Percentiles rank a stretch among this genome's conserved stretches.
phyloP scores from a whole-genome alignment of 2,329 filamentous ascomycete genomes.

The Fusarium tupiense region DNA sequence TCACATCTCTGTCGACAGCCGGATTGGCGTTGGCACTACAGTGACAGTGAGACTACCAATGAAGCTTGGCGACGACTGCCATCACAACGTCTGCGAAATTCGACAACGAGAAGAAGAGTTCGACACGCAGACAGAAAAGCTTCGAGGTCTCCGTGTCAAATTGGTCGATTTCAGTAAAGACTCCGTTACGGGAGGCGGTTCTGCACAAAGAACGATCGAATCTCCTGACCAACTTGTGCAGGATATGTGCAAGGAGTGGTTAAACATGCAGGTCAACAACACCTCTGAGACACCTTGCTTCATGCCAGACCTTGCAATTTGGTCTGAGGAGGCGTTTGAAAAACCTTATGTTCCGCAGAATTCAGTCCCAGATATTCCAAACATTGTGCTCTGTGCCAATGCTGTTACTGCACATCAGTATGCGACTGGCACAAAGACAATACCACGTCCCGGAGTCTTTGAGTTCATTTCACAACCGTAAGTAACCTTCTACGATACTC shows the following conservation, averaged over 20 bases:
- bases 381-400: constrained; percentile 49
- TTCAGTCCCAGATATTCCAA: constrained; percentile 19
- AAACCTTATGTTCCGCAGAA: neutral
- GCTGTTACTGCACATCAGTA: constrained; percentile 45
- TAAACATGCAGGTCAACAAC: constrained; percentile 34
- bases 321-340: constrained; percentile 26
- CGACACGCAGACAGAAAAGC: constrained; percentile 38
- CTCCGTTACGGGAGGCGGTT: neutral
- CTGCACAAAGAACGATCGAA: neutral
- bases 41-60: constrained; percentile 49
- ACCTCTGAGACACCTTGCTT: neutral
- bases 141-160: constrained; percentile 46
- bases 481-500: constrained; percentile 1
- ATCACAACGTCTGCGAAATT: neutral
- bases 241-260: constrained; percentile 14
- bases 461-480: constrained; percentile 54
- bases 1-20: constrained; percentile 65
- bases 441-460: constrained; percentile 38
- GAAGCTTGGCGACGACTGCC: neutral
- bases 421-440: constrained; percentile 28
- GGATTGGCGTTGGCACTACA: constrained; percentile 49
- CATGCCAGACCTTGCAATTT: constrained; percentile 44
- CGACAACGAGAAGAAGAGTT: constrained; percentile 43
- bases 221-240: constrained; percentile 10
- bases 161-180: constrained; percentile 5